Conservation (phyloP, 306 rosid genomes). For the Chamaecrista fasciculata region DNA sequence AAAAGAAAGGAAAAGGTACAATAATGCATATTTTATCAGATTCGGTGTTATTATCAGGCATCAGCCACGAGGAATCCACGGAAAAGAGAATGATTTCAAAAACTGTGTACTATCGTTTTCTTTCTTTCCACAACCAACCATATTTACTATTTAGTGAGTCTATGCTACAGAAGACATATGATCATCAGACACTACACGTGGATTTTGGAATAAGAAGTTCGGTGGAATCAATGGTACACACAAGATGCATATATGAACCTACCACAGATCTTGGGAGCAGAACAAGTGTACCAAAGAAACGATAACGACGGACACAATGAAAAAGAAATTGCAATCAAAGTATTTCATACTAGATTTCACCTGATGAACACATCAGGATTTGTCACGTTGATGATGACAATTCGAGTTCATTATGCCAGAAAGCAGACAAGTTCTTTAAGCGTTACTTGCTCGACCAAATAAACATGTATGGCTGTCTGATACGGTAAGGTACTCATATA, state of each 20-base stretch:
- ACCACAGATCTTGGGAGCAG: neutral
- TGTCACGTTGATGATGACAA: conserved; percentile 3
- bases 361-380: neutral
- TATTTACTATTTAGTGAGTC: neutral
- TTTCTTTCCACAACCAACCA: neutral
- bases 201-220: neutral
- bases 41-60: conserved; percentile 1
- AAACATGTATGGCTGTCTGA: neutral
- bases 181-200: conserved; percentile 16
- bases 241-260: conserved; percentile 10
- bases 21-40: too few species aligned
- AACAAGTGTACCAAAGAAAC: neutral
- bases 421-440: neutral
- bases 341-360: neutral
- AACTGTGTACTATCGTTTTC: neutral
- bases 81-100: neutral
- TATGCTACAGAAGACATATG: neutral
- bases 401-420: neutral
- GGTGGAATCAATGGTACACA: conserved; percentile 17
- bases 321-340: neutral
- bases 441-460: conserved; percentile 1
- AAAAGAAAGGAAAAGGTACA: neutral
- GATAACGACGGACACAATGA: neutral
- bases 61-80: neutral
- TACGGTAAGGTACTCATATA: neutral